These are phyloP conservation scores for Tubosaeta brunneosetosa DNA, from an alignment of 768 basidiomycete species.

Conservation along the genomic window DNA sequence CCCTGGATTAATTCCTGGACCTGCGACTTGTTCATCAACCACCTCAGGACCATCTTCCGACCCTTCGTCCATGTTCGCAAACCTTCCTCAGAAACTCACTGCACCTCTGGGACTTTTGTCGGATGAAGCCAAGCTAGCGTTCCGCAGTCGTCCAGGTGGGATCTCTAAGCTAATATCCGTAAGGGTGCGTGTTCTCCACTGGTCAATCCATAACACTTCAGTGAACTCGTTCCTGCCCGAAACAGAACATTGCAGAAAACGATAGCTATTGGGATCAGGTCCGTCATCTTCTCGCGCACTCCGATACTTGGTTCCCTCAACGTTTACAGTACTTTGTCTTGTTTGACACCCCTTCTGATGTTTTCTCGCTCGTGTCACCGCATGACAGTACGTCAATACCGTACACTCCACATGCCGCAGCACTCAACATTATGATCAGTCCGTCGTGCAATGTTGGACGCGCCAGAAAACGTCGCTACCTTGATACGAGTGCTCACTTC, in stretches of 20 bases:
- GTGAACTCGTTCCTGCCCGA: slow-evolving; percentile 3
- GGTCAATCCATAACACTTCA: not conserved
- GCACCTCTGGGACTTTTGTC: slow-evolving; percentile 75
- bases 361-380: slow-evolving; percentile 82
- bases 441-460: slow-evolving; percentile 71
- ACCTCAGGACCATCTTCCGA: no score
- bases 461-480: slow-evolving; percentile 83
- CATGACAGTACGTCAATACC: slow-evolving; percentile 63
- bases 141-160: slow-evolving; percentile 77
- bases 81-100: slow-evolving; percentile 65
- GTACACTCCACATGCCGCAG: not conserved
- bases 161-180: slow-evolving; percentile 69
- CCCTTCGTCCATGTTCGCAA: slow-evolving; percentile 52
- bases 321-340: slow-evolving; percentile 64
- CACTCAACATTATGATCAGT: slow-evolving; percentile 42
- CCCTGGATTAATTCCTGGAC: no score
- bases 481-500: slow-evolving; percentile 67
- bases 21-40: no score
- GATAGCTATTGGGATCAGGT: slow-evolving; percentile 94
- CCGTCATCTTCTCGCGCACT: slow-evolving; percentile 18
- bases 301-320: not conserved
- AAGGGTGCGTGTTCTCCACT: slow-evolving; percentile 49
- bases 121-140: slow-evolving; percentile 87
- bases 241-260: slow-evolving; percentile 64
- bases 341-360: slow-evolving; percentile 88